Evolutionary conservation across 2,329 filamentous ascomycete species (phyloP), one percentile per base, ranked within the genome.

Genomic region (Fusarium transvaalense): DNA sequence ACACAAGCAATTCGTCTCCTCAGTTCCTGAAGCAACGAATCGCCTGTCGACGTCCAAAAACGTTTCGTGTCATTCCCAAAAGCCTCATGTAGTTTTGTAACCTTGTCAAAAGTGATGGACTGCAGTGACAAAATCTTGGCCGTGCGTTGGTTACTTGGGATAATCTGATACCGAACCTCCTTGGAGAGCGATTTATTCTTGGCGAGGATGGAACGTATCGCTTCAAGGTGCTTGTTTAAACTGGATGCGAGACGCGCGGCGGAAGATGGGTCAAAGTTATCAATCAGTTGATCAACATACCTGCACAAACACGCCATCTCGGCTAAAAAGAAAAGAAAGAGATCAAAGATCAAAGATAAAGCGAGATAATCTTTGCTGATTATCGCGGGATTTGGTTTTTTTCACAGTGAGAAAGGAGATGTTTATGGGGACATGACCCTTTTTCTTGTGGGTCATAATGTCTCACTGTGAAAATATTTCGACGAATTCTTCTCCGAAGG

Each of bases 81-180:
- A 0, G n/a, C 51, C 0, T 57, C 35, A 17, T 62, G 61, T 5
- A 78, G 17, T 6, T 51, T 58, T 6, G 71, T 57, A 7, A 71
- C 52, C 4, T 38, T 59, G 1, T 48, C 29, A 2, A 63, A 53
- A 21, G 75, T 70, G 7, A 72, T 51, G 0, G 69, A 56, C 2
- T 64, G 67, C 0, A 76, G 57, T 3, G 69, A 69, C 5, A 77
- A n/a, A 0, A 75, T 75, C 61, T 77, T 79, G 34, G 58, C 70
- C 1, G 76, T 78, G 4, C 76, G 74, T 46, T 77, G 73, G 29
- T 76, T 78, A 47, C 68, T 76, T 0, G 75, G 71, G 13, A 71
- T 69, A 41, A 79, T 66, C 45, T 72, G 73, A 52, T 76, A 79
- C 7, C 74, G 73, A 14, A 77, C 71, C 41, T 76, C 71, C 41